phyloP scores from a whole-genome alignment of 257 asterid species.

The Lycium barbarum region DNA sequence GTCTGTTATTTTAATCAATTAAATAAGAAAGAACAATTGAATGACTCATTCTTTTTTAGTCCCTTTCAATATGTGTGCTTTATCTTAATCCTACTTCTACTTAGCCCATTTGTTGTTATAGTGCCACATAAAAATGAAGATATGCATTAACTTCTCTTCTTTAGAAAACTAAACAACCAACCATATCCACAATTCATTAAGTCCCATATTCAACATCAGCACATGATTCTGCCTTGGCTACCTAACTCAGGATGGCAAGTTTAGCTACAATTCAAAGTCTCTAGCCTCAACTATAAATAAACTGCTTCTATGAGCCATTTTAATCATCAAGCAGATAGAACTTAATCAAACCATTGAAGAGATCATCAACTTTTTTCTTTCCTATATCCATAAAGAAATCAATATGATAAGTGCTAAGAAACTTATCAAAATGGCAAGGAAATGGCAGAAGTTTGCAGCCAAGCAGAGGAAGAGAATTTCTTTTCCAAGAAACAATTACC shows the following conservation, averaged over 20 bases:
- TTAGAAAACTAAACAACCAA: neutral
- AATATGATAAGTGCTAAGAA: neutral
- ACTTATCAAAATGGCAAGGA: constrained; percentile 8
- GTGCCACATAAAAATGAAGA: neutral
- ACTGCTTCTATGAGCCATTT: neutral
- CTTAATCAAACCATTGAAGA: neutral
- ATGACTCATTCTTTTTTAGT: neutral
- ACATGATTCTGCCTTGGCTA: constrained; percentile 2
- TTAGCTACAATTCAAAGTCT: neutral
- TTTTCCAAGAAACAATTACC: neutral
- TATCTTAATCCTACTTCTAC: neutral
- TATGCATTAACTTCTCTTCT: neutral
- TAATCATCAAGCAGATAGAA: neutral
- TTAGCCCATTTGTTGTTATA: neutral
- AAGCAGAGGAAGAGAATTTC: neutral
- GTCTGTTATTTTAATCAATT: neutral
- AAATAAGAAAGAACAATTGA: neutral
- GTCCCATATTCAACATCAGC: neutral
- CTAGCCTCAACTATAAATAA: constrained; percentile 3
- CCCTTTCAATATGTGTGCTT: neutral
- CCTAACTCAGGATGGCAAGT: neutral
- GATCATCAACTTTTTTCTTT: neutral
- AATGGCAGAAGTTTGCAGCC: constrained; percentile 14
- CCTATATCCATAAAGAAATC: neutral
- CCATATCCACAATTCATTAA: neutral